These are phyloP conservation scores for Aspergillus terreus DNA, from an alignment of 2,329 filamentous ascomycete species.

Conservation along the genomic window DNA sequence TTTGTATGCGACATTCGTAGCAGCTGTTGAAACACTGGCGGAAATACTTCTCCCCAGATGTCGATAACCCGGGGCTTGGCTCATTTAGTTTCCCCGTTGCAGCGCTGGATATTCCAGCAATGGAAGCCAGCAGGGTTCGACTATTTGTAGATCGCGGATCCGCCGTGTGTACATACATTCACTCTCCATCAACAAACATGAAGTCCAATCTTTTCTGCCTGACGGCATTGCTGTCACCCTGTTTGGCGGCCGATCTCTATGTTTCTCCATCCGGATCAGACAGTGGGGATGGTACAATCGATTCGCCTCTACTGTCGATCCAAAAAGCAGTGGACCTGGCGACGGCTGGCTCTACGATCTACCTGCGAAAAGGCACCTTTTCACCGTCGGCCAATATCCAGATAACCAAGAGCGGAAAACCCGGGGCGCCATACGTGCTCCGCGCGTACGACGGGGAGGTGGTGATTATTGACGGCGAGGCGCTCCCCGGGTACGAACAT, in stretches of 20 bases:
- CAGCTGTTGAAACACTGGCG: neutral
- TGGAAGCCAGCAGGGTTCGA: neutral
- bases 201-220: neutral
- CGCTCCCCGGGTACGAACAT: conserved; percentile 8
- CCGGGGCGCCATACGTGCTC: conserved; percentile 8
- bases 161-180: neutral
- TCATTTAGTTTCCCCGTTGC: conserved; percentile 6
- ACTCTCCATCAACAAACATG: neutral
- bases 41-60: neutral
- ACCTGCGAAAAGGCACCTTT: conserved; percentile 13
- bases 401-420: conserved; percentile 13
- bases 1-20: neutral
- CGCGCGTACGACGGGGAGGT: conserved; percentile 12
- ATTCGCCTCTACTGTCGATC: conserved; percentile 11
- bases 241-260: conserved; percentile 11
- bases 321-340: conserved; percentile 13
- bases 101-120: conserved; percentile 2
- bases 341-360: conserved; percentile 11
- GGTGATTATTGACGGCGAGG: conserved; percentile 15
- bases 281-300: conserved; percentile 6
- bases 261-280: conserved; percentile 14
- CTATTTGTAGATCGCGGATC: neutral
- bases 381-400: conserved; percentile 14
- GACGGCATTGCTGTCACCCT: neutral
- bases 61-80: neutral